Percentiles rank a stretch among this genome's conserved stretches.
These are phyloP conservation scores for Hyphopichia buzzinii DNA, from an alignment of 1,139 yeast genomes.

Conservation along the genomic window DNA sequence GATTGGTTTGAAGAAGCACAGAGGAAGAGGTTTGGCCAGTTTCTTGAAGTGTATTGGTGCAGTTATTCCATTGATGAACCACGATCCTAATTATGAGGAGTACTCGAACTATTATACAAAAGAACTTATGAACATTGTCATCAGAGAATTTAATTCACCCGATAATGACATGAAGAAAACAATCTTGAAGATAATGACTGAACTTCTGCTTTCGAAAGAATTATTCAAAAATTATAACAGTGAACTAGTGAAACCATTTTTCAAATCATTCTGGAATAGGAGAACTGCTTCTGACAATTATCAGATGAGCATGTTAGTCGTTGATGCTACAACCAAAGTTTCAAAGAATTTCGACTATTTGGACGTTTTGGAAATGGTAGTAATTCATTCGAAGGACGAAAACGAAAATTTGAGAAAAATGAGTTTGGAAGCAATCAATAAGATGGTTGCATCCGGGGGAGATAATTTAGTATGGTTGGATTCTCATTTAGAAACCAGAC, in stretches of 20 bases:
- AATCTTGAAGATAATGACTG: conserved; percentile 46
- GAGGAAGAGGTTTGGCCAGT: conserved; percentile 77
- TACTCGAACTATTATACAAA: conserved; percentile 76
- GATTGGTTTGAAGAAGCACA: conserved; percentile 72
- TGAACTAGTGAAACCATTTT: conserved; percentile 61
- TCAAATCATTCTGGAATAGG: conserved; percentile 76
- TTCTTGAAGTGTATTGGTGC: conserved; percentile 78
- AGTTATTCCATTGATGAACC: conserved; percentile 80
- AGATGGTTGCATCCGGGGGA: conserved; percentile 25
- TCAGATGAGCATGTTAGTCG: conserved; percentile 55
- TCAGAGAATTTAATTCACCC: conserved; percentile 75
- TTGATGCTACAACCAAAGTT: conserved; percentile 69
- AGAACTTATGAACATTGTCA: conserved; percentile 64
- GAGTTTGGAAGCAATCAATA: conserved; percentile 67
- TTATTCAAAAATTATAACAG: conserved; percentile 27
- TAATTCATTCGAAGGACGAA: conserved; percentile 70
- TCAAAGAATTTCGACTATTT: conserved; percentile 69
- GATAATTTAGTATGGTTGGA: conserved; percentile 39
- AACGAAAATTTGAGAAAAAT: conserved; percentile 76
- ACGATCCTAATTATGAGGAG: conserved; percentile 52
- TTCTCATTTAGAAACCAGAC: conserved; percentile 51
- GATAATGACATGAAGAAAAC: conserved; percentile 88
- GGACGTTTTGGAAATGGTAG: conserved; percentile 56
- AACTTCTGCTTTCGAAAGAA: conserved; percentile 31
- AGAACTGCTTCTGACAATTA: conserved; percentile 56